A percentile compares a stretch with the other conserved stretches of the same genome.
Conservation (phyloP, 169 alveolate genomes). For the Pseudocohnilembus persalinus region DNA sequence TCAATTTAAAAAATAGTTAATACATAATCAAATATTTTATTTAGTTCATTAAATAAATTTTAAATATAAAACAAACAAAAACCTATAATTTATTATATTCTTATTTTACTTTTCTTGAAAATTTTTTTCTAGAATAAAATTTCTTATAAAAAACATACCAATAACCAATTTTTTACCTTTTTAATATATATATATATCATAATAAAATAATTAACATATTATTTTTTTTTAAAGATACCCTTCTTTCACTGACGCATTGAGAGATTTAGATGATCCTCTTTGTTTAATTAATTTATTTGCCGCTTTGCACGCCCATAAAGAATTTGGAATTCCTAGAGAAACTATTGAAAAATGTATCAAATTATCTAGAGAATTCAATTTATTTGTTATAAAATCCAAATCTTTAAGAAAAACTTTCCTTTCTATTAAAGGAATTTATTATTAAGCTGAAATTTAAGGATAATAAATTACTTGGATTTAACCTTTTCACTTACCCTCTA, state of each 20-base stretch:
- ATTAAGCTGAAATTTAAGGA: constrained; percentile 95
- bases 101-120: too few relatives aligned
- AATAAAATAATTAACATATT: too few relatives aligned
- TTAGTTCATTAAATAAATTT: too few relatives aligned
- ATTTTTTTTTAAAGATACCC: constrained; percentile 82
- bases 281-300: constrained; percentile 94
- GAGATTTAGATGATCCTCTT: constrained; percentile 98
- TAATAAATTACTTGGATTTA: constrained; percentile 96
- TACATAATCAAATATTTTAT: not conserved
- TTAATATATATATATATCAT: too few relatives aligned
- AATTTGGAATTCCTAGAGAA: constrained; percentile 76
- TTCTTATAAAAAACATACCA: too few relatives aligned
- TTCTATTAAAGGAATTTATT: constrained; percentile 98
- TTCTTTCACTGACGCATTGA: constrained; percentile 94
- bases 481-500: constrained; percentile 97
- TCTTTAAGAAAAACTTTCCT: constrained; percentile 89
- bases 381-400: constrained; percentile 76
- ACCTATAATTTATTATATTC: too few relatives aligned
- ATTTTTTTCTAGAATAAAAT: too few relatives aligned
- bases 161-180: too few relatives aligned
- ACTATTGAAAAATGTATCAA: constrained; percentile 65
- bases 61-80: too few relatives aligned
- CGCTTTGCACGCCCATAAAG: constrained; percentile 83
- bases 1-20: too few relatives aligned
- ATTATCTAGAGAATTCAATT: constrained; percentile 85